Conservation (phyloP, 2,329 filamentous ascomycete species). For the Huntiella omanensis region DNA sequence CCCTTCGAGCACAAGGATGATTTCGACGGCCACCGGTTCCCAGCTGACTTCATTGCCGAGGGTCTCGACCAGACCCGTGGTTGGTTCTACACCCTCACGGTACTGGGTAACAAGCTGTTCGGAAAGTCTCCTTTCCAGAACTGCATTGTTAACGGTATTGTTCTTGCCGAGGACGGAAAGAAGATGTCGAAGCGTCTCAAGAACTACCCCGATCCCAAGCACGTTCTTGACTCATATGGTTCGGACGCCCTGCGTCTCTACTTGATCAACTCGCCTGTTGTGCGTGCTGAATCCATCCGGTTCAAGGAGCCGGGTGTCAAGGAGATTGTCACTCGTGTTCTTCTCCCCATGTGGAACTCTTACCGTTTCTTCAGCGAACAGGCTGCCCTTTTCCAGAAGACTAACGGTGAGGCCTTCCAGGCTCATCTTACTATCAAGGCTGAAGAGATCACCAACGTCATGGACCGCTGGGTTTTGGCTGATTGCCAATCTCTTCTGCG, state of each 20-base stretch:
- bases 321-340: constrained; percentile 14
- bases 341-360: constrained; percentile 17
- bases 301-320: constrained; percentile 16
- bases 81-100: constrained; percentile 17
- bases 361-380: constrained; percentile 16
- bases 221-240: constrained; percentile 14
- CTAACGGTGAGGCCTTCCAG: constrained; percentile 13
- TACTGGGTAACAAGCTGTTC: constrained; percentile 16
- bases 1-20: constrained; percentile 15
- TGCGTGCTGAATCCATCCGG: constrained; percentile 15
- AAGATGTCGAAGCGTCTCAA: constrained; percentile 17
- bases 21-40: constrained; percentile 14
- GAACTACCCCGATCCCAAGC: constrained; percentile 15
- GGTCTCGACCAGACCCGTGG: constrained; percentile 16
- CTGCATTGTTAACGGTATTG: constrained; percentile 16
- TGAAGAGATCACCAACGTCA: constrained; percentile 31
- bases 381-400: constrained; percentile 14
- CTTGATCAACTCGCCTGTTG: constrained; percentile 16
- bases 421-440: constrained; percentile 11
- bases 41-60: constrained; percentile 16
- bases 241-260: constrained; percentile 16
- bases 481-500: constrained; percentile 79
- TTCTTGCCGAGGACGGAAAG: constrained; percentile 16
- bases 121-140: constrained; percentile 16
- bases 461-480: constrained; percentile 91